A percentile compares a stretch with the other conserved stretches of the same genome.
phyloP scores from a whole-genome alignment of 306 rosid genomes.

The Vigna mungo region DNA sequence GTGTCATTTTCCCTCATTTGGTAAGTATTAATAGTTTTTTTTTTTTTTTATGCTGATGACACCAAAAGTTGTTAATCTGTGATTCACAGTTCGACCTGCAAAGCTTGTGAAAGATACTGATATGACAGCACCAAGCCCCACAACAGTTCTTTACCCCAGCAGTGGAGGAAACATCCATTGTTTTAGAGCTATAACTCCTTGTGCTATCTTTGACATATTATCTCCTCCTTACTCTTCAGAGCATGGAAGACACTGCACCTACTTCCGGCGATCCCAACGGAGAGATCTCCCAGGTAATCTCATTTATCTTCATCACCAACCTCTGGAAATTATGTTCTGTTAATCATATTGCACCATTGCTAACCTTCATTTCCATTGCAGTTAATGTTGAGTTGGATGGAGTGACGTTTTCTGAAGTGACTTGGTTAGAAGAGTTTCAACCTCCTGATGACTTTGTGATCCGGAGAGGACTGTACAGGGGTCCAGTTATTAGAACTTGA shows the following conservation, averaged over 20 bases:
- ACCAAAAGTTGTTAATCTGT: constrained; percentile 42
- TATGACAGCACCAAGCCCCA: constrained; percentile 82
- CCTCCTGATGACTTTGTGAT: constrained; percentile 94
- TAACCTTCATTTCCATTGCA: constrained; percentile 40
- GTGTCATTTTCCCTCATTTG: not conserved
- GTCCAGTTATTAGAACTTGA: constrained; percentile 91
- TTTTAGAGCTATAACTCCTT: constrained; percentile 88
- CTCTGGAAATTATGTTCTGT: not conserved
- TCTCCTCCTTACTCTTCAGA: constrained; percentile 94
- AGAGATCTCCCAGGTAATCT: constrained; percentile 78
- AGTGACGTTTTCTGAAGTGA: constrained; percentile 58
- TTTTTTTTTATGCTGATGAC: constrained; percentile 21
- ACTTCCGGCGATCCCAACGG: constrained; percentile 74
- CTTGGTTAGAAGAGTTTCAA: constrained; percentile 92
- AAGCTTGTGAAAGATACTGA: constrained; percentile 75
- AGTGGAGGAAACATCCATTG: constrained; percentile 94
- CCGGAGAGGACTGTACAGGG: constrained; percentile 87
- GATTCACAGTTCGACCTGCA: constrained; percentile 82
- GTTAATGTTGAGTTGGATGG: constrained; percentile 64
- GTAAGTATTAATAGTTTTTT: too few species aligned
- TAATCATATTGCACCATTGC: constrained; percentile 1
- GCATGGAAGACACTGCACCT: constrained; percentile 83
- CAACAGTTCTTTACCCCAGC: constrained; percentile 85
- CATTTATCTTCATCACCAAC: not conserved
- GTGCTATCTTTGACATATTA: constrained; percentile 91